phyloP scores from a whole-genome alignment of 441 rosid species.

The Daphne laureola region DNA sequence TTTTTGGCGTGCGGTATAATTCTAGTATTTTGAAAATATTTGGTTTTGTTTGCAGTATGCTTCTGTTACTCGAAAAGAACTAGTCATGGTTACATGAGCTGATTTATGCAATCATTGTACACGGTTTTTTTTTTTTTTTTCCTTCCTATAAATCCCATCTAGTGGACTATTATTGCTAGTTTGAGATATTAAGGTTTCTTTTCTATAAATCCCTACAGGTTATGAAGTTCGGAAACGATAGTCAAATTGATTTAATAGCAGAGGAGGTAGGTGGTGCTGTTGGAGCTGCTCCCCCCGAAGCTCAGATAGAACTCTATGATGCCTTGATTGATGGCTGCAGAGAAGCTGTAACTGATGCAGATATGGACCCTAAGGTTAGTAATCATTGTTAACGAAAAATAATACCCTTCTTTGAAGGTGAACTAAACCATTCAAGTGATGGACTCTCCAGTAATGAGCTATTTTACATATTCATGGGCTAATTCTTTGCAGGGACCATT shows the following conservation, averaged over 20 bases:
- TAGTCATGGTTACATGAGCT: too few species aligned
- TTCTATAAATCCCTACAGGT: slow-evolving; percentile 35
- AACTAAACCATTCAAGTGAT: not conserved
- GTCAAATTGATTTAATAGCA: slow-evolving; percentile 63
- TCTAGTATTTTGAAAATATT: slow-evolving; percentile 6
- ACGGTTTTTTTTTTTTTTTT: not conserved
- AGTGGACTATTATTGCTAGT: too few species aligned
- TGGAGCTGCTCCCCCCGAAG: slow-evolving; percentile 67
- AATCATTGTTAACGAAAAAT: not conserved
- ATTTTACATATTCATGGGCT: slow-evolving; percentile 8
- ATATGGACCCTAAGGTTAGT: slow-evolving; percentile 69
- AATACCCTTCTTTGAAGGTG: not conserved
- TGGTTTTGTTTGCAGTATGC: not conserved
- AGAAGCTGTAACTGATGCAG: slow-evolving; percentile 65
- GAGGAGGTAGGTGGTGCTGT: slow-evolving; percentile 87
- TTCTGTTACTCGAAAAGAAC: too few species aligned
- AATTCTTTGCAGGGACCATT: slow-evolving; percentile 64
- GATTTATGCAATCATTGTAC: too few species aligned
- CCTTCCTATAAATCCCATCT: not conserved
- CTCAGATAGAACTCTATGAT: slow-evolving; percentile 87
- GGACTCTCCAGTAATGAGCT: not conserved
- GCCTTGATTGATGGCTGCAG: slow-evolving; percentile 81
- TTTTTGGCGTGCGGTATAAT: slow-evolving; percentile 83
- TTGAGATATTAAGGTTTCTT: not conserved
- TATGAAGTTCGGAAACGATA: slow-evolving; percentile 84